Evolutionary conservation across 805 yeast species (phyloP), one percentile per base, ranked within the genome.

Genomic region (Yarrowia deformans): DNA sequence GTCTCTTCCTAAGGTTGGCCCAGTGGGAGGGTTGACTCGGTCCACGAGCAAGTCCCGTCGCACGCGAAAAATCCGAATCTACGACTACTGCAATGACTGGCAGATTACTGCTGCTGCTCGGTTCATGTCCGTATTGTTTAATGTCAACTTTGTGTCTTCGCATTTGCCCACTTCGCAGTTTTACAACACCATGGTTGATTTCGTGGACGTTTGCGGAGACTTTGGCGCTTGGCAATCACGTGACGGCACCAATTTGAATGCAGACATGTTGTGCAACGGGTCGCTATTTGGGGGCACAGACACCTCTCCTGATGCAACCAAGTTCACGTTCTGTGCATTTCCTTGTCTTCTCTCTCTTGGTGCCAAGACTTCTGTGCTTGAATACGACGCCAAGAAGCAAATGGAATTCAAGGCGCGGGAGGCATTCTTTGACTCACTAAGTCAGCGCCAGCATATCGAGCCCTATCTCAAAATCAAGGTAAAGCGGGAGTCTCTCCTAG

Each of bases 341-440:
- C 97, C 98, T 1, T 93, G 90, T 75, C 79, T 92, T 66, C 79
- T 94, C 32, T 88, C 97, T 0, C 78, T 94, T 70, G 97, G 97
- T 0, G 84, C 92, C 0, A 94, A 94, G 77, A 89, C 93, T 1
- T 82, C 89, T 0, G 87, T 94, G 1, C 79, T 94, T 71, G 97
- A 91, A 73, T 88, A 90, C 76, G 97, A 92, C 75, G 92, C 94
- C 0, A 84, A 87, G 71, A 78, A 89, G 58, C 89, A 85, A 67
- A 93, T 93, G 97, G 95, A 90, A 74, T 80, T 89, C 67, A 88
- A 89, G 74, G 97, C 97, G 0, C 97, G 92, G 74, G 94, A 91
- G 76, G 97, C 97, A 0, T 93, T 93, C 74, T 84, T 93, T 49
- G 85, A 84, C 67, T 88, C 97, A 0, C 75, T 92, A 39, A 90